Evolutionary conservation across 2,329 filamentous ascomycete genomes (phyloP).

Genomic region (Pseudocercospora fijiensis): DNA sequence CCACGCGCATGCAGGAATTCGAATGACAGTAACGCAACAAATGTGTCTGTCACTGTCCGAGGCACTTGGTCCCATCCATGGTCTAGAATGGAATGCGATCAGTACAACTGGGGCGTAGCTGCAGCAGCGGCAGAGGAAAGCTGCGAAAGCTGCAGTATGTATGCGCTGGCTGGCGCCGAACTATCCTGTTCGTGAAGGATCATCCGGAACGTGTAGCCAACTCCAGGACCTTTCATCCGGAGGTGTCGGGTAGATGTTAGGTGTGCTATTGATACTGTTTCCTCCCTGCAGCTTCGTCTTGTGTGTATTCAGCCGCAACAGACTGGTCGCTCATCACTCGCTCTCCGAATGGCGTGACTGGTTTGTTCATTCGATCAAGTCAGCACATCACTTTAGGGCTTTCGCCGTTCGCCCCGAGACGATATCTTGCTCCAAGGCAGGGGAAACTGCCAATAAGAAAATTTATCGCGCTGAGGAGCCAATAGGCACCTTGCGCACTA

Average conservation of each 20-base stretch:
- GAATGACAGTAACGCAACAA: background rate
- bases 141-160: background rate
- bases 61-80: background rate
- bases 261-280: background rate
- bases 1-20: background rate
- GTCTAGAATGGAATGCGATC: background rate
- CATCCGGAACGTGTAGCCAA: too few species aligned
- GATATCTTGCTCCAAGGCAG: background rate
- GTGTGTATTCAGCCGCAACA: background rate
- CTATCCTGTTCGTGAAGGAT: background rate
- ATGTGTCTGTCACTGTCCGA: background rate
- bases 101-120: background rate
- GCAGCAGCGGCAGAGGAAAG: conserved; percentile 1
- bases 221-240: background rate
- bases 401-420: background rate
- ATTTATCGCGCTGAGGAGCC: background rate
- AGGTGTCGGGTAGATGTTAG: background rate
- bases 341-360: background rate
- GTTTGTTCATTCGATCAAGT: background rate
- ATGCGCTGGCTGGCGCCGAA: conserved; percentile 5
- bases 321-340: too few species aligned
- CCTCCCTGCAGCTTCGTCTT: background rate
- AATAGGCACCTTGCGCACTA: too few species aligned
- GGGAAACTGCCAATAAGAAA: background rate
- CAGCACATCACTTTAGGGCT: background rate